These are phyloP conservation scores for Scalesia atractyloides DNA, from an alignment of 129 eudicot genomes.

Conservation along the genomic window DNA sequence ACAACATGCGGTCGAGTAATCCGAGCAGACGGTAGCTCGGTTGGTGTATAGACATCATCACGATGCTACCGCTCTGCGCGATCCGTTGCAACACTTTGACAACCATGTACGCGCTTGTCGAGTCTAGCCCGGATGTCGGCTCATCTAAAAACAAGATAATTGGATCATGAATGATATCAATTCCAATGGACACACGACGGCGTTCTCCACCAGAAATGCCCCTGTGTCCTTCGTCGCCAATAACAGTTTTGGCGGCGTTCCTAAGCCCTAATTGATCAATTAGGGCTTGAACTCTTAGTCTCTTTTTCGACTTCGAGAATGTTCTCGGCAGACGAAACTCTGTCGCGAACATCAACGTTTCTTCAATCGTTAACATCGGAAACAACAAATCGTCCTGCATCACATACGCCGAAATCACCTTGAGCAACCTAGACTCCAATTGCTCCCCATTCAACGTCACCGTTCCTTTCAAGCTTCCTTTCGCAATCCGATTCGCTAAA, in stretches of 20 bases:
- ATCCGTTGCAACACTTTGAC: constrained; percentile 27
- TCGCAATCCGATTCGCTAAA: constrained; percentile 26
- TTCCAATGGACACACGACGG: constrained; percentile 26
- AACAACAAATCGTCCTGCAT: constrained; percentile 32
- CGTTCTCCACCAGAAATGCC: constrained; percentile 31
- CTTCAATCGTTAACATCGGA: constrained; percentile 31
- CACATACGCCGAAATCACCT: constrained; percentile 29
- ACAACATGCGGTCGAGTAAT: constrained; percentile 23
- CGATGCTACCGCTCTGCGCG: constrained; percentile 30
- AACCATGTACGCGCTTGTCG: constrained; percentile 32
- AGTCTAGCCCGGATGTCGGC: constrained; percentile 31
- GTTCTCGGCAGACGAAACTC: constrained; percentile 26
- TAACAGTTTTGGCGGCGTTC: constrained; percentile 27
- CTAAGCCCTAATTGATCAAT: constrained; percentile 29
- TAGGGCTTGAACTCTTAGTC: constrained; percentile 26
- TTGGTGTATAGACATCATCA: constrained; percentile 28
- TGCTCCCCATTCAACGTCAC: constrained; percentile 27
- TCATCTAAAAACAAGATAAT: constrained; percentile 20
- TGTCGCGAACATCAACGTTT: constrained; percentile 25
- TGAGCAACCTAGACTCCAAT: constrained; percentile 19
- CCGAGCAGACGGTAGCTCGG: constrained; percentile 30
- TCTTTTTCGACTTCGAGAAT: constrained; percentile 17
- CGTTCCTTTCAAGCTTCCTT: constrained; percentile 26
- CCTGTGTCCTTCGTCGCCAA: constrained; percentile 31
- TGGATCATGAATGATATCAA: constrained; percentile 27